Evolutionary conservation across 148 eudicot species (phyloP).

Genomic region (Gaultheria prostrata): DNA sequence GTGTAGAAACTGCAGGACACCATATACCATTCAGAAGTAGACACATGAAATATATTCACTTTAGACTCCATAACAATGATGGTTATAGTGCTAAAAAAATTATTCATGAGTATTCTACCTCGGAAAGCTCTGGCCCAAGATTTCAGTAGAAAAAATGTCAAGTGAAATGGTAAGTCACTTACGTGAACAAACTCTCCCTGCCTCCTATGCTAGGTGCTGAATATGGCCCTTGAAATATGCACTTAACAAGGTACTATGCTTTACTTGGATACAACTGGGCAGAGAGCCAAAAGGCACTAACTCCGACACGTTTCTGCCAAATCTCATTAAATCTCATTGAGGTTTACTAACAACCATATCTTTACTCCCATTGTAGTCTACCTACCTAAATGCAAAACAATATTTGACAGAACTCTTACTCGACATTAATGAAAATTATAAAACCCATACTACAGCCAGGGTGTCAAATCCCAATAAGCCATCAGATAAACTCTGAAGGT

Average conservation of each 20-base stretch:
- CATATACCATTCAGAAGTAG: background rate
- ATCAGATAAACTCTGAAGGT: background rate
- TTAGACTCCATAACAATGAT: background rate
- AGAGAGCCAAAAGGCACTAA: background rate
- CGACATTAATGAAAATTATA: background rate
- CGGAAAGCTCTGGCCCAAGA: background rate
- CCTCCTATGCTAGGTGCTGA: background rate
- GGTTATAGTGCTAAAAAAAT: slow-evolving; percentile 1
- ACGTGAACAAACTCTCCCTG: background rate
- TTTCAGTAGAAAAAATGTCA: background rate
- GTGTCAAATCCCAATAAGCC: background rate
- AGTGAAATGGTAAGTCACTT: background rate
- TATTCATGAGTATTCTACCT: background rate
- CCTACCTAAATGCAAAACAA: background rate
- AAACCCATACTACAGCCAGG: background rate
- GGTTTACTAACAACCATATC: background rate
- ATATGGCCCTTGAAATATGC: background rate
- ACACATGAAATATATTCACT: background rate
- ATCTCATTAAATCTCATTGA: background rate
- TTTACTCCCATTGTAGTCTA: background rate
- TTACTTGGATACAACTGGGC: background rate
- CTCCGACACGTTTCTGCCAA: background rate
- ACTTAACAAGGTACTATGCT: background rate
- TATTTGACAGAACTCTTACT: too few relatives aligned
- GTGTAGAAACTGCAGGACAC: slow-evolving; percentile 58